Evolutionary conservation across 352 stramenopile genomes (phyloP).

Genomic region (Pythium oligandrum): DNA sequence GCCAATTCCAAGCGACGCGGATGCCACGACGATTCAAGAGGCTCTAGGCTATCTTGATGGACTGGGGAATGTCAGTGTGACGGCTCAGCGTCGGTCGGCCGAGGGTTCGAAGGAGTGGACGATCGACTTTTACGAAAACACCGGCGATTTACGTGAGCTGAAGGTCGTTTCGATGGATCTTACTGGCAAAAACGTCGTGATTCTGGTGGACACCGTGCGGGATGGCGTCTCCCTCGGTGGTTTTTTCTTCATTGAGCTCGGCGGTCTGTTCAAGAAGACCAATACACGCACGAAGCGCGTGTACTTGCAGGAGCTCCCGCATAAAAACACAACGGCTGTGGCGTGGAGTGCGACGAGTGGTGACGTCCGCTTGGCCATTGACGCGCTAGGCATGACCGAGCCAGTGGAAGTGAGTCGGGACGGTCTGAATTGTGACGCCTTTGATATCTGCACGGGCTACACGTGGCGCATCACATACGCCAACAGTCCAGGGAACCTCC

Average conservation of each 20-base stretch:
- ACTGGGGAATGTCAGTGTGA: slow-evolving; percentile 44
- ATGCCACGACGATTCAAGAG: slow-evolving; percentile 12
- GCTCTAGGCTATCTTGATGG: slow-evolving; percentile 45
- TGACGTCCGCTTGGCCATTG: slow-evolving; percentile 28
- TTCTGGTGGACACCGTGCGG: slow-evolving; percentile 29
- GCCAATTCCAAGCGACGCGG: slow-evolving; percentile 57
- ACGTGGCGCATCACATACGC: slow-evolving; percentile 60
- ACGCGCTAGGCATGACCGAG: slow-evolving; percentile 37
- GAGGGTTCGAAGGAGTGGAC: slow-evolving; percentile 66
- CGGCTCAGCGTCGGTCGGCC: slow-evolving; percentile 26
- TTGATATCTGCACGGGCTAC: slow-evolving; percentile 60
- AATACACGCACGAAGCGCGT: slow-evolving; percentile 32
- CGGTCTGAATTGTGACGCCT: slow-evolving; percentile 49
- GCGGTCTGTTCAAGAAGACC: slow-evolving; percentile 49
- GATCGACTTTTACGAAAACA: slow-evolving; percentile 57
- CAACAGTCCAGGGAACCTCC: slow-evolving; percentile 58
- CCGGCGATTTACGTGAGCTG: slow-evolving; percentile 43
- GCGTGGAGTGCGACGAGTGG: slow-evolving; percentile 30
- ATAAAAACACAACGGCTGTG: slow-evolving; percentile 39
- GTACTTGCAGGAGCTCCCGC: slow-evolving; percentile 32
- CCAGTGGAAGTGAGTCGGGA: slow-evolving; percentile 25
- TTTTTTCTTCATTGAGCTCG: slow-evolving; percentile 45
- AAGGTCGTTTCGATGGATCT: slow-evolving; percentile 40
- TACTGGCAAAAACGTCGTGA: slow-evolving; percentile 31
- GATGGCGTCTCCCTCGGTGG: slow-evolving; percentile 51